phyloP scores from a whole-genome alignment of 2,329 filamentous ascomycete species.

The Mycosphaerella arachidis region DNA sequence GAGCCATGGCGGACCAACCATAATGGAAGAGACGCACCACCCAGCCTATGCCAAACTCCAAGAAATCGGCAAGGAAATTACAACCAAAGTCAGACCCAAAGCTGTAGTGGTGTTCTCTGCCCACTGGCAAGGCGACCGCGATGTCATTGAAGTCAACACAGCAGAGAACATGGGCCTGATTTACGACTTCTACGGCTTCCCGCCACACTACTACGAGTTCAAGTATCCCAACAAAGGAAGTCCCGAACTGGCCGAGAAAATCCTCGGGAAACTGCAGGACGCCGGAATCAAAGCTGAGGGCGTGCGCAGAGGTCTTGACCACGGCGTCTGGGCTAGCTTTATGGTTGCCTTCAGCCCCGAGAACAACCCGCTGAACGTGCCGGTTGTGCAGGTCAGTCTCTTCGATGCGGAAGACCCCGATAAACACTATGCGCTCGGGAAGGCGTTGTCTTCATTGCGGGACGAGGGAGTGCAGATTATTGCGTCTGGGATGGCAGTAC shows the following conservation, averaged over 20 bases:
- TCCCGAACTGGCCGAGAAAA: slow-evolving; percentile 54
- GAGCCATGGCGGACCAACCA: slow-evolving; percentile 35
- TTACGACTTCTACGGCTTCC: slow-evolving; percentile 73
- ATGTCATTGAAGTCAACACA: slow-evolving; percentile 61
- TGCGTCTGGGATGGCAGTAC: slow-evolving; percentile 66
- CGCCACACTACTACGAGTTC: slow-evolving; percentile 63
- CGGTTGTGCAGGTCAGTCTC: slow-evolving; percentile 68
- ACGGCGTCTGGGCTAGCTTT: slow-evolving; percentile 71
- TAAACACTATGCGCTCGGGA: slow-evolving; percentile 63
- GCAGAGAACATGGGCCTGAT: slow-evolving; percentile 62
- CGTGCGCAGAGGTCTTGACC: slow-evolving; percentile 63
- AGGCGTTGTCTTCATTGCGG: slow-evolving; percentile 61
- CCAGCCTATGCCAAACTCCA: slow-evolving; percentile 63
- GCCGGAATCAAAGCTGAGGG: slow-evolving; percentile 59
- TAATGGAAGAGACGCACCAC: slow-evolving; percentile 65
- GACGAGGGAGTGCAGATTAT: slow-evolving; percentile 66
- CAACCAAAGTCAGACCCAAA: slow-evolving; percentile 62
- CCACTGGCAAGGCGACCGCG: slow-evolving; percentile 63
- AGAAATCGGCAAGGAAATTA: slow-evolving; percentile 65
- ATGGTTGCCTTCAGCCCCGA: slow-evolving; percentile 48
- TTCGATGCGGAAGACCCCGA: slow-evolving; percentile 61
- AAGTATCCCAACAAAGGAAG: slow-evolving; percentile 62
- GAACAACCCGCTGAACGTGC: slow-evolving; percentile 42
- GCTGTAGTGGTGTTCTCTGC: slow-evolving; percentile 73
- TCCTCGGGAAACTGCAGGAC: slow-evolving; percentile 52